Evolutionary conservation across 768 basidiomycete species (phyloP).

Genomic region (Suillus ampliporus): DNA sequence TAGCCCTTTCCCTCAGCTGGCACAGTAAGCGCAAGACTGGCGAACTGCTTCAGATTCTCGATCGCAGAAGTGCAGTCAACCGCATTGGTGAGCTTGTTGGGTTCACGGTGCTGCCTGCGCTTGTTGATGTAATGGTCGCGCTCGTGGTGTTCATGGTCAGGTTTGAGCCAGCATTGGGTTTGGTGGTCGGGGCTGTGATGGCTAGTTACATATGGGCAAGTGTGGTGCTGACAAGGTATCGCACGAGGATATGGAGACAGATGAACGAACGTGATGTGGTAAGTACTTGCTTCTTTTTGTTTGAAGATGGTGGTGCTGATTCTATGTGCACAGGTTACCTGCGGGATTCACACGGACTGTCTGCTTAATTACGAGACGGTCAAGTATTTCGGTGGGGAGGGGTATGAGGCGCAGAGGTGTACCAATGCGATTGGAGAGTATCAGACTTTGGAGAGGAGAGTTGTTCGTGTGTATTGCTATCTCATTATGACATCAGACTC

Average conservation of each 20-base stretch:
- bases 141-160: conserved; percentile 64
- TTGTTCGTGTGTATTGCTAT: conserved; percentile 58
- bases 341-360: conserved; percentile 84
- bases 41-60: conserved; percentile 60
- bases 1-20: conserved; percentile 86
- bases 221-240: conserved; percentile 68
- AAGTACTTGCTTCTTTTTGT: conserved; percentile 28
- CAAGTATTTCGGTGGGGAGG: conserved; percentile 87
- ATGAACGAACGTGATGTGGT: conserved; percentile 88
- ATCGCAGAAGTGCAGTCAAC: conserved; percentile 87
- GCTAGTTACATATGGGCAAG: conserved; percentile 58
- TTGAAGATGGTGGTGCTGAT: background rate
- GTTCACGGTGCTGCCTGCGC: conserved; percentile 85
- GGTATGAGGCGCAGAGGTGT: conserved; percentile 79
- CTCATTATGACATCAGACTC: background rate
- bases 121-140: conserved; percentile 80
- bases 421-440: conserved; percentile 73
- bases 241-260: conserved; percentile 72
- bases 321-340: conserved; percentile 56
- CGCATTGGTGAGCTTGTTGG: conserved; percentile 78
- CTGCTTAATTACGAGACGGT: conserved; percentile 85
- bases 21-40: conserved; percentile 86
- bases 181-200: conserved; percentile 77
- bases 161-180: conserved; percentile 70
- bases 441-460: conserved; percentile 74